Base-by-base conservation (phyloP, 805 yeast species). In the Saccharomycopsis oosterbeekiorum region DNA sequence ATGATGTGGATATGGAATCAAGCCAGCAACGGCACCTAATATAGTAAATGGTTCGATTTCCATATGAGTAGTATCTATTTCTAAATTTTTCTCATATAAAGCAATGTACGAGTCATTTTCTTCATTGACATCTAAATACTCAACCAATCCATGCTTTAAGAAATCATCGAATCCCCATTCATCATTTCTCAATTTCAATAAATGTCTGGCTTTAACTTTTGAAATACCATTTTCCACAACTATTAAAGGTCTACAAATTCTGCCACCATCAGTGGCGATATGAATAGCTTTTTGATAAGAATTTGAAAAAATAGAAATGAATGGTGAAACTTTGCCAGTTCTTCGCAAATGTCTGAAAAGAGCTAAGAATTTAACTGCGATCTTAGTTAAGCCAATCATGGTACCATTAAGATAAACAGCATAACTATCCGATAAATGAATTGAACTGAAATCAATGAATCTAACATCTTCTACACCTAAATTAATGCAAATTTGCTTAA, bases 181-280 rank as follows among this genome's bases (percentile, higher is more conserved):
- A 0, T 96, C 97, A 10, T 72, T 72, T 65, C 84, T 76, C 62
- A 94, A 77, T 62, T 77, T 77, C 40, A 70, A 72, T 62, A 94
- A 76, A 72, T 94, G 97, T 19, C 82, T 78, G 0, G 86, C 86
- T 56, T 77, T 79, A 10, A 94, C 97, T 62, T 78, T 83, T 0
- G 97, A 79, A 61, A 74, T 69, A 56, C 90, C 89, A 24, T 64
- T 64, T 21, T 86, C 85, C 12, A 93, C 91, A 72, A 94, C 90
- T 62, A 94, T 94, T 66, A 93, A 75, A 2, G 99, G 99, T 67
- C 99, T 86, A 80, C 99, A 94, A 70, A 94, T 91, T 74, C 99
- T 83, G 57, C 99, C 99, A 68, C 99, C 99, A 75, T 94, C 99
- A 2, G 99, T 93, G 21, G 99, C 99, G 69, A 94, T 92, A 71